Conservation (phyloP, 2,329 filamentous ascomycete genomes). For the Aspergillus bombycis region DNA sequence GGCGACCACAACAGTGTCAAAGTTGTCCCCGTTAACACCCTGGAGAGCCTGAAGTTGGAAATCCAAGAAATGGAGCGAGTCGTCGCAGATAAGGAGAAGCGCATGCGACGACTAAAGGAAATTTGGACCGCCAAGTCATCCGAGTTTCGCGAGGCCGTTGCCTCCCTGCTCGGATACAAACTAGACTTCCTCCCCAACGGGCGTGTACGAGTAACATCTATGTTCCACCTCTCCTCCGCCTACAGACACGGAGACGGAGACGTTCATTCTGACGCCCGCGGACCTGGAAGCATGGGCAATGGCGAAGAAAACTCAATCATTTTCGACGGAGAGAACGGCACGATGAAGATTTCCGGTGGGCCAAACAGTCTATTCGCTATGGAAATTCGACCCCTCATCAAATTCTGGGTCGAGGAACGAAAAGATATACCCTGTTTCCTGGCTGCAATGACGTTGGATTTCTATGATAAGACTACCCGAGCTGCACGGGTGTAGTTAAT, state of each 20-base stretch:
- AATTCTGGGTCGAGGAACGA: conserved; percentile 94
- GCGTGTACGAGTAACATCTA: conserved; percentile 86
- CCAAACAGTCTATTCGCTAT: conserved; percentile 82
- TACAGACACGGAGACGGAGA: conserved; percentile 49
- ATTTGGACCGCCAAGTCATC: conserved; percentile 89
- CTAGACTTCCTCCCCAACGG: conserved; percentile 97
- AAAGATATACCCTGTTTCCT: conserved; percentile 93
- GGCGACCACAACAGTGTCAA: conserved; percentile 53
- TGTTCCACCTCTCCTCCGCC: conserved; percentile 71
- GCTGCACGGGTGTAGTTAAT: conserved; percentile 38
- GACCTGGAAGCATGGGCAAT: conserved; percentile 48
- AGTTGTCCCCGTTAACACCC: conserved; percentile 74
- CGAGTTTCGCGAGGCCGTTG: conserved; percentile 95
- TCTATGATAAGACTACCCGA: conserved; percentile 69
- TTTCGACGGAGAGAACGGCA: conserved; percentile 90
- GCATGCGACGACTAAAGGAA: conserved; percentile 81
- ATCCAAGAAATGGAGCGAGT: conserved; percentile 72
- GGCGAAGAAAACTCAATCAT: conserved; percentile 65
- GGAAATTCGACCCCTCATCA: conserved; percentile 82
- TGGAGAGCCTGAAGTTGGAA: conserved; percentile 75
- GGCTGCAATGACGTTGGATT: conserved; percentile 87
- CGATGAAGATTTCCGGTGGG: conserved; percentile 96
- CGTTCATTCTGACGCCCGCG: conserved; percentile 62
- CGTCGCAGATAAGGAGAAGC: conserved; percentile 74
- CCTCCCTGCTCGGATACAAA: conserved; percentile 89